Percentiles rank a stretch among this genome's conserved stretches.
Evolutionary conservation across 73 alveolate genomes (phyloP).

Genomic region (Paraurostyla sp.): DNA sequence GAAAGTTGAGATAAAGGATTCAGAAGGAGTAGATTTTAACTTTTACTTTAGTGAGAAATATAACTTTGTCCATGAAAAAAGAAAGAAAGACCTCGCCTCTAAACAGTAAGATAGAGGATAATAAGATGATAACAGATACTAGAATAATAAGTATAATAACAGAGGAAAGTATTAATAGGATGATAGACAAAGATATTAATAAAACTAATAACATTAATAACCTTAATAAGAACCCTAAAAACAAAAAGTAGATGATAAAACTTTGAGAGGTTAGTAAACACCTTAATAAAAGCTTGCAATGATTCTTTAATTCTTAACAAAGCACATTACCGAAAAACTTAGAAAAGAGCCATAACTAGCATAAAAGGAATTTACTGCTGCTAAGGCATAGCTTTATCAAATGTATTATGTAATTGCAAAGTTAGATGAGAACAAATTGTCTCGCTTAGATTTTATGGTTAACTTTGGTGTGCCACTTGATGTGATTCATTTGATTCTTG

Average conservation of each 20-base stretch:
- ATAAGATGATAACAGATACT: neutral
- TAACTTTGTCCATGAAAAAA: conserved; percentile 55
- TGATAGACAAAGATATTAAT: neutral
- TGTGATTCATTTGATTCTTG: neutral
- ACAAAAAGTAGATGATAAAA: neutral
- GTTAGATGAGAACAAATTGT: conserved; percentile 4
- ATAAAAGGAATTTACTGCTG: conserved; percentile 33
- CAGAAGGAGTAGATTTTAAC: conserved; percentile 71
- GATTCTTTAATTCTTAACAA: conserved; percentile 31
- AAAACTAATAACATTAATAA: neutral
- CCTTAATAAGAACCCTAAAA: neutral
- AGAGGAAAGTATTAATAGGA: neutral
- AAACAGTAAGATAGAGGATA: conserved; percentile 19
- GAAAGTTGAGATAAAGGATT: conserved; percentile 59
- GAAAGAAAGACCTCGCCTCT: neutral
- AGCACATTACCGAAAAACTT: conserved; percentile 51
- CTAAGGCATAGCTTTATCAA: conserved; percentile 59
- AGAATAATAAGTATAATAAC: neutral
- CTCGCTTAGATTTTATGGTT: conserved; percentile 40
- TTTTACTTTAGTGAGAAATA: conserved; percentile 71
- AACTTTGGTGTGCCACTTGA: conserved; percentile 72
- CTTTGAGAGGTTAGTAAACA: neutral
- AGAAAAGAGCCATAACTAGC: conserved; percentile 6
- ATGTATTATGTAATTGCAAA: conserved; percentile 64
- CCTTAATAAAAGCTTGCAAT: conserved; percentile 4